Percentiles rank a stretch among this genome's conserved stretches.
phyloP scores from a whole-genome alignment of 1,139 yeast genomes.

The Saccharomyces hybrid region DNA sequence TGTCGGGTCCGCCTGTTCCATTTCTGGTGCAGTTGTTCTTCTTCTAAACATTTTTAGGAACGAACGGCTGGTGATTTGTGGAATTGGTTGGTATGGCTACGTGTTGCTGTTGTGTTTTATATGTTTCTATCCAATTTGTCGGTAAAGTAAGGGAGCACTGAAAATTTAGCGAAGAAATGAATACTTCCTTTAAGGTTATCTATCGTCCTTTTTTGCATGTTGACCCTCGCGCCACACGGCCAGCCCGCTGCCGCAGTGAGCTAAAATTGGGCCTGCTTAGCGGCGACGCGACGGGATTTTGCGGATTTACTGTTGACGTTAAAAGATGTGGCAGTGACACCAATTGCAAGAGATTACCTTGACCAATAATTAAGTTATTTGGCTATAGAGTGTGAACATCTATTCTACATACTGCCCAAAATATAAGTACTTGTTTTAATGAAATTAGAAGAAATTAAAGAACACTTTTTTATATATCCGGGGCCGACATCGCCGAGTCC shows the following conservation, averaged over 20 bases:
- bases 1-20: conserved; percentile 25
- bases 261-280: not conserved
- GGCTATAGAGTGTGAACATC: not conserved
- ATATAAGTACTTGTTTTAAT: too few relatives aligned
- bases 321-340: not conserved
- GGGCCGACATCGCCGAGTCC: conserved; percentile 94
- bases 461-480: too few relatives aligned
- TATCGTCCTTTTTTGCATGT: not conserved
- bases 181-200: not conserved
- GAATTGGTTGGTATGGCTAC: not conserved
- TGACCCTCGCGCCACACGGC: conserved; percentile 1
- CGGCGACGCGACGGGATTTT: not conserved
- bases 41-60: conserved; percentile 2
- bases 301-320: not conserved
- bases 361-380: not conserved
- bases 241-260: not conserved
- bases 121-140: not conserved
- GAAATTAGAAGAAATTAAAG: too few relatives aligned
- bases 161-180: not conserved
- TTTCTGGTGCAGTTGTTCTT: conserved; percentile 4
- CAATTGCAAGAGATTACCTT: not conserved
- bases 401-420: not conserved
- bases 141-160: not conserved
- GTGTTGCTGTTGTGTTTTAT: not conserved
- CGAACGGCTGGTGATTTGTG: not conserved